These are phyloP conservation scores for Thelephora ganbajun DNA, from an alignment of 768 basidiomycete genomes.

Conservation along the genomic window DNA sequence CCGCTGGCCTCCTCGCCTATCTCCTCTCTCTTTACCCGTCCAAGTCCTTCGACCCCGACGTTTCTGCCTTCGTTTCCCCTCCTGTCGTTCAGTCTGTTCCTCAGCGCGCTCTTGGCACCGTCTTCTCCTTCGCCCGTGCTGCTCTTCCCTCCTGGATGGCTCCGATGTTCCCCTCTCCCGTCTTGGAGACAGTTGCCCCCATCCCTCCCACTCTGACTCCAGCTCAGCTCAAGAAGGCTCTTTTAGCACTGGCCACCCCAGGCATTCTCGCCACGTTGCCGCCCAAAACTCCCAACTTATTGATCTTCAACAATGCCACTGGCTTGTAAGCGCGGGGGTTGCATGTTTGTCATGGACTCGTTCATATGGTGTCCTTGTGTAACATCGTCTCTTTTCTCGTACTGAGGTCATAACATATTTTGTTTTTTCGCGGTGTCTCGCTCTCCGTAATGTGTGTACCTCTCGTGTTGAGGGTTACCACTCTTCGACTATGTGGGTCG, in stretches of 20 bases:
- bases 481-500: too few relatives aligned
- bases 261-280: conserved; percentile 33
- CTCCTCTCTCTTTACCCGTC: conserved; percentile 80
- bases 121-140: conserved; percentile 44
- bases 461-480: neutral
- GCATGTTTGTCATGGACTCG: neutral
- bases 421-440: neutral
- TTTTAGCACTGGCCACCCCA: conserved; percentile 42
- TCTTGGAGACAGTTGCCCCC: conserved; percentile 17
- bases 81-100: conserved; percentile 21
- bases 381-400: neutral
- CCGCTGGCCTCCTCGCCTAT: conserved; percentile 83
- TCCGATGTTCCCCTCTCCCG: neutral
- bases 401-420: too few relatives aligned
- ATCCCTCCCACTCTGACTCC: conserved; percentile 41
- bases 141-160: conserved; percentile 30
- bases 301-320: conserved; percentile 76
- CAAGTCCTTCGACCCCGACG: conserved; percentile 38
- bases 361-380: neutral
- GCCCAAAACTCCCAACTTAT: conserved; percentile 42
- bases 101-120: conserved; percentile 25
- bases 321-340: conserved; percentile 1
- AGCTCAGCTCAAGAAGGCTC: conserved; percentile 58
- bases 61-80: conserved; percentile 25
- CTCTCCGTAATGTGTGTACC: neutral